phyloP scores from a whole-genome alignment of 441 rosid species.

The Jatropha multifida region DNA sequence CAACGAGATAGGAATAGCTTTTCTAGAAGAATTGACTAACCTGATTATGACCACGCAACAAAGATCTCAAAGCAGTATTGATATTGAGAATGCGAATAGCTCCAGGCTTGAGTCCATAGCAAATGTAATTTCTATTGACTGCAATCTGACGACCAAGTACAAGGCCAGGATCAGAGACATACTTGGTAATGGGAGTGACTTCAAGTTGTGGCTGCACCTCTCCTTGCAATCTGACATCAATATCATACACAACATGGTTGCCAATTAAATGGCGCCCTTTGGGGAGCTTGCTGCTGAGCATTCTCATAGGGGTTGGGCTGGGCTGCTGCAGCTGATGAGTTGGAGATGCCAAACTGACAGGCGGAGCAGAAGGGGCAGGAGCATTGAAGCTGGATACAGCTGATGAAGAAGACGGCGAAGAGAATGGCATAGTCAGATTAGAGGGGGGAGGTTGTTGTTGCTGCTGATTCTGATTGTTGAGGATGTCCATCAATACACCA shows the following conservation, averaged over 20 bases:
- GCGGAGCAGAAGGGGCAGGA: slow-evolving; percentile 41
- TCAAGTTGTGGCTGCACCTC: slow-evolving; percentile 79
- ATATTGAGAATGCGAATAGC: slow-evolving; percentile 82
- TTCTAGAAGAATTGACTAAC: slow-evolving; percentile 30
- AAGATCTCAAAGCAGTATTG: slow-evolving; percentile 75
- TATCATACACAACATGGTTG: slow-evolving; percentile 47
- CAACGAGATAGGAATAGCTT: background rate
- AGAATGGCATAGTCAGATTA: slow-evolving; percentile 16
- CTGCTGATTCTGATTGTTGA: slow-evolving; percentile 24
- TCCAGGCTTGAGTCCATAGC: slow-evolving; percentile 89
- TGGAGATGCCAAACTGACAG: slow-evolving; percentile 36
- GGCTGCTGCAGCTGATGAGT: slow-evolving; percentile 27
- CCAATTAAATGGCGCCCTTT: slow-evolving; percentile 64
- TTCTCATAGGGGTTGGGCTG: slow-evolving; percentile 23
- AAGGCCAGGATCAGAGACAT: slow-evolving; percentile 77
- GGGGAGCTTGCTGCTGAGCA: slow-evolving; percentile 61
- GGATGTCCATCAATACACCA: slow-evolving; percentile 41
- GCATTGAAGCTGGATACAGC: slow-evolving; percentile 22
- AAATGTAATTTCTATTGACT: slow-evolving; percentile 71
- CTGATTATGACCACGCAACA: slow-evolving; percentile 85
- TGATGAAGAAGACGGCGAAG: slow-evolving; percentile 24
- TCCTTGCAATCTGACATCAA: slow-evolving; percentile 54
- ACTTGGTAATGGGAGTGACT: slow-evolving; percentile 81
- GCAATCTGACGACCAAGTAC: slow-evolving; percentile 86
- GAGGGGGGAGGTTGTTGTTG: slow-evolving; percentile 12